Base-by-base conservation (phyloP, 2,329 filamentous ascomycete genomes). In the Aspergillus sojae region DNA sequence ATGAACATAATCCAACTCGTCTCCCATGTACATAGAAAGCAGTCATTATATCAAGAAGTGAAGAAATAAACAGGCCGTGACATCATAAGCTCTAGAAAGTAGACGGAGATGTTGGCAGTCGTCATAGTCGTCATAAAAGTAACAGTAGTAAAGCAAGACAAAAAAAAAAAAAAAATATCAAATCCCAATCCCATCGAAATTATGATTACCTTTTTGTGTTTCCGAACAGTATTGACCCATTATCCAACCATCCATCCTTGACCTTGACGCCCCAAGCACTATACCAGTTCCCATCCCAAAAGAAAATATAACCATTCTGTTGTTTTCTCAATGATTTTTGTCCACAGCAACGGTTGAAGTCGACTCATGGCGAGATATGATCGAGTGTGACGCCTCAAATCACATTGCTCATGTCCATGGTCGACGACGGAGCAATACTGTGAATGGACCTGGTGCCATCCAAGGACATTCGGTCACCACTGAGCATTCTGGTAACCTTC, bases 401-500 rank as follows among this genome's bases (percentile, higher is more conserved):
- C 74, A 79, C 72, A 67, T 79, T 80, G 61, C 76, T 76, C 74
- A 78, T 78, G 66, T 80, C 79, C 70, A 81, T 77, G 62, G 74
- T 79, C 41, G 76, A 79, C 57, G 79, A 80, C 45, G 78, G 78
- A 32, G 75, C 77, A 62, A 79, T 72, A 65, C 79, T 82, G 62
- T 80, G 76, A 26, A 78, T 74, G 7, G 78, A 80, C 48, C 70
- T 74, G 62, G 71, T 73, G 21, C 72, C 70, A 59, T 81, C 77
- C 57, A 80, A 63, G n/a, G 79, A 79, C 75, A 81, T 80, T 66
- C 74, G 77, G 63, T 79, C 80, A 61, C 75, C 78, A 64, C 77
- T 80, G 64, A 74, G 62, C 67, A 78, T 76, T 58, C 76, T 72
- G 46, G 75, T 74, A 58, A 78, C 71, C 64, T 75, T 74, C 65